phyloP scores from a whole-genome alignment of 495 filamentous ascomycete genomes.

The Xylaria curta region DNA sequence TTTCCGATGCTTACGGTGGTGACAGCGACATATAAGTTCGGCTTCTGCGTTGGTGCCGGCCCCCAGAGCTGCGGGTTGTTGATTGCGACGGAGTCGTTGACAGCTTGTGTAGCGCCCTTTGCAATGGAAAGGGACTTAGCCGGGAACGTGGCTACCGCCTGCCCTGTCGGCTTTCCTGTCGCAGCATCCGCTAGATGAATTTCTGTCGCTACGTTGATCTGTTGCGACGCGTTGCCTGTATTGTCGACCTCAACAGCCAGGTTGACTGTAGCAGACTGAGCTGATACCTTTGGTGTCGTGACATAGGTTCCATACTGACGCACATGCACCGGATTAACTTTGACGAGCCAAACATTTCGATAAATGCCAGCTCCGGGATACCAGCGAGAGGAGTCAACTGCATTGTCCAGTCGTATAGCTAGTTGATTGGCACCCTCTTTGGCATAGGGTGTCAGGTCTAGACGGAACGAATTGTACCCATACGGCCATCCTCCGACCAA shows the following conservation, averaged over 20 bases:
- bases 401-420: constrained; percentile 57
- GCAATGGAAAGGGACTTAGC: constrained; percentile 33
- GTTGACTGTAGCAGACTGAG: constrained; percentile 46
- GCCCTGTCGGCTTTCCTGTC: constrained; percentile 28
- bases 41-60: constrained; percentile 50
- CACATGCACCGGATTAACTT: constrained; percentile 50
- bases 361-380: constrained; percentile 60
- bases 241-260: constrained; percentile 51
- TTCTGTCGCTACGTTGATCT: constrained; percentile 40
- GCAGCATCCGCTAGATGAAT: constrained; percentile 35
- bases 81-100: constrained; percentile 45
- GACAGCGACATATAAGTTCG: constrained; percentile 55
- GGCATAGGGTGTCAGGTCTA: constrained; percentile 55
- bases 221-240: constrained; percentile 30
- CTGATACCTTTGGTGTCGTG: constrained; percentile 47
- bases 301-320: constrained; percentile 53
- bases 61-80: constrained; percentile 54
- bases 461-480: constrained; percentile 55
- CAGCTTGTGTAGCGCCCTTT: constrained; percentile 37
- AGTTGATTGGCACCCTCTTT: constrained; percentile 48
- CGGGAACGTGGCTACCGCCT: constrained; percentile 39
- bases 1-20: constrained; percentile 40
- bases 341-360: constrained; percentile 58
- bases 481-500: constrained; percentile 59
- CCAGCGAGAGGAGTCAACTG: constrained; percentile 52